phyloP scores from a whole-genome alignment of 148 eudicot species.

The Fagopyrum esculentum region DNA sequence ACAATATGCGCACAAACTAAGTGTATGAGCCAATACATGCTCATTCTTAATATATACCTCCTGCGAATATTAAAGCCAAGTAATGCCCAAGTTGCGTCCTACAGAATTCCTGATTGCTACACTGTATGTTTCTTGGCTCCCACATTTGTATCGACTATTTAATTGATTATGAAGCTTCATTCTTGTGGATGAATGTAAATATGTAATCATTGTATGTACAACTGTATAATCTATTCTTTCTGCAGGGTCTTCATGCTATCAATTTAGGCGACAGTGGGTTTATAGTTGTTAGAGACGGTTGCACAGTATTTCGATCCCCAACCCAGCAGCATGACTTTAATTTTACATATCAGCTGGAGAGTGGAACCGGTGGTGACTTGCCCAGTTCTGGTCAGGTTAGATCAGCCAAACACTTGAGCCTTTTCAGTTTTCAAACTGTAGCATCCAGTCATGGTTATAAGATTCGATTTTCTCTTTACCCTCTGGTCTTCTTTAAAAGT shows the following conservation, averaged over 20 bases:
- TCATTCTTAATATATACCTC: neutral
- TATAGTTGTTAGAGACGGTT: slow-evolving; percentile 72
- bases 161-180: neutral
- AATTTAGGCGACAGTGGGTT: slow-evolving; percentile 92
- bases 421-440: neutral
- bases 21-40: neutral
- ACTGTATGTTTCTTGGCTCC: neutral
- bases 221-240: neutral
- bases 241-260: slow-evolving; percentile 74
- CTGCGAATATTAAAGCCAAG: neutral
- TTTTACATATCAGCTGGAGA: slow-evolving; percentile 75
- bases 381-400: slow-evolving; percentile 83
- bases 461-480: neutral
- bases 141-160: neutral
- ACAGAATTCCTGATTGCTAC: neutral
- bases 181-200: neutral
- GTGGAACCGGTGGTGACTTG: slow-evolving; percentile 66
- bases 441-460: neutral
- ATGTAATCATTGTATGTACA: neutral
- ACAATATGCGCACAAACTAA: neutral
- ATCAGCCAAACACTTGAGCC: neutral
- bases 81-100: neutral
- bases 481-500: neutral
- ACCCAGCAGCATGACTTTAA: slow-evolving; percentile 89
- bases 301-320: slow-evolving; percentile 71